phyloP scores from a whole-genome alignment of 2,329 filamentous ascomycete species.

The Claviceps maximensis region DNA sequence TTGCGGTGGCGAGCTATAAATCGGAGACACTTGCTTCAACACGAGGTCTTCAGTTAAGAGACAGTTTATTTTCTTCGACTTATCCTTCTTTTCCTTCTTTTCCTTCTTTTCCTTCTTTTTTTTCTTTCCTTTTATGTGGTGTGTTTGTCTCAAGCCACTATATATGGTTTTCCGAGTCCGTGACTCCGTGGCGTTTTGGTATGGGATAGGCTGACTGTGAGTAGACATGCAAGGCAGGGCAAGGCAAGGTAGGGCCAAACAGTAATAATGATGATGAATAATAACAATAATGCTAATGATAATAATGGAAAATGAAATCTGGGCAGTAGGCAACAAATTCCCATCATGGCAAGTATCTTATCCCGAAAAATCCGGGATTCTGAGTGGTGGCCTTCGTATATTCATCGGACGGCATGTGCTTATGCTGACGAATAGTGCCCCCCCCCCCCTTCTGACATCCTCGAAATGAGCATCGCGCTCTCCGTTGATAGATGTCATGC shows the following conservation, averaged over 20 bases:
- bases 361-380: neutral
- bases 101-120: too few species aligned
- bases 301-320: neutral
- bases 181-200: neutral
- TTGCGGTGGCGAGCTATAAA: too few species aligned
- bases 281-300: too few species aligned
- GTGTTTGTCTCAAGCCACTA: constrained; percentile 6
- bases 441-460: too few species aligned
- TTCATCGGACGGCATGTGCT: constrained; percentile 1
- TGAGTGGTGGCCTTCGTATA: neutral
- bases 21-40: too few species aligned
- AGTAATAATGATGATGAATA: too few species aligned
- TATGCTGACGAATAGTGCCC: neutral
- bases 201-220: neutral
- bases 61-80: too few species aligned
- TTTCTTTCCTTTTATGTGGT: neutral
- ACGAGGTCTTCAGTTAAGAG: too few species aligned
- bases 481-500: constrained; percentile 1
- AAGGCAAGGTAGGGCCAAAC: neutral
- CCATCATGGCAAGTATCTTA: neutral
- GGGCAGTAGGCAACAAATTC: too few species aligned
- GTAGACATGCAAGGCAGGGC: neutral
- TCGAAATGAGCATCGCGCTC: neutral
- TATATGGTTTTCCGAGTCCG: constrained; percentile 4
- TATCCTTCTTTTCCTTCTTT: too few species aligned